Evolutionary conservation across 768 basidiomycete genomes (phyloP), one percentile per base, ranked within the genome.

Genomic region (Pilatotrama ljubarskyi): DNA sequence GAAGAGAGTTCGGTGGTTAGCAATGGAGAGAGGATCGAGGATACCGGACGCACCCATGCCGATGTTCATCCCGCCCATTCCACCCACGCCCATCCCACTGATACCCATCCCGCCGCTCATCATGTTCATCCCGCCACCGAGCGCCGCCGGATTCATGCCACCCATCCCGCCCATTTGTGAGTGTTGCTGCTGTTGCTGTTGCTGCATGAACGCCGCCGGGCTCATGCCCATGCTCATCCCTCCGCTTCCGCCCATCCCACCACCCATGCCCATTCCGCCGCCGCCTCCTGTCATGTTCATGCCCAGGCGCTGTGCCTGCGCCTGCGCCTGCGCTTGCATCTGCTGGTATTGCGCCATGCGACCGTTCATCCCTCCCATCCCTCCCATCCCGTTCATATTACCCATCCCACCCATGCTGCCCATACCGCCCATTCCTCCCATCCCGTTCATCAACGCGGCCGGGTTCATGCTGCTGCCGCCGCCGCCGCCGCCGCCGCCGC

Each of bases 381-480:
- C 56, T 0, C 43, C 25, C 25, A 51, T 43, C 15, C 50, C 46
- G 24, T 24, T 43, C 63, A 59, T 59, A 0, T 51, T 55, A 13
- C 49, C 52, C 29, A 55, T 51, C n/a, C 55, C 52, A 9, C 35
- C 49, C 62, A 61, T 61, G 14, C 55, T 55, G 14, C 36, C 46
- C 56, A 67, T 62, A n/a, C 58, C 50, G 22, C 59, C 69, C 66
- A 68, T 66, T 47, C 63, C 62, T 15, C 68, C 63, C 54, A 63
- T 60, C 25, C 58, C 52, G 54, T 64, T 59, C 60, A 62, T 64
- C 25, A 68, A 62, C 41, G 64, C 64, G 18, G 64, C 62, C 22
- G 68, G 66, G 59, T 72, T 71, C 62, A 71, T 62, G 42, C 62
- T 64, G 18, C 62, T 64, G 18, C 56, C 62, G 22, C 59, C 46